A percentile compares a stretch with the other conserved stretches of the same genome.
Evolutionary conservation across 2,329 filamentous ascomycete species (phyloP).

Genomic region (Paraconiothyrium brasiliense): DNA sequence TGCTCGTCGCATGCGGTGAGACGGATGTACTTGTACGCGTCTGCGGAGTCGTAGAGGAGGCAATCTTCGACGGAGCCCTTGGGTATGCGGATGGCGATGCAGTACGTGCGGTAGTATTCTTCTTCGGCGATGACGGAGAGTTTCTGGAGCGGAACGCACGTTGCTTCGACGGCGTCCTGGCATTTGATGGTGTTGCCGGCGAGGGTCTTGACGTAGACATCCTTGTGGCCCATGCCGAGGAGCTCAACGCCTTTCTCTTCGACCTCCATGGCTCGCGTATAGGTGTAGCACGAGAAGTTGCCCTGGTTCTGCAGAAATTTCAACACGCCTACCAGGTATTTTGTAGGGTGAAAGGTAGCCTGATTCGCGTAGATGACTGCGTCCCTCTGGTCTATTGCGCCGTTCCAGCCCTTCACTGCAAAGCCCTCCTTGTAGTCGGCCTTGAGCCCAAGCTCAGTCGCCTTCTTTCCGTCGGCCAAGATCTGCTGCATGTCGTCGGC

Average conservation of each 20-base stretch:
- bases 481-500: slow-evolving; percentile 57
- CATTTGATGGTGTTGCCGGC: slow-evolving; percentile 59
- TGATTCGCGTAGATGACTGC: slow-evolving; percentile 60
- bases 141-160: slow-evolving; percentile 26
- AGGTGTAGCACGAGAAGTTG: slow-evolving; percentile 64
- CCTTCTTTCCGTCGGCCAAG: slow-evolving; percentile 57
- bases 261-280: slow-evolving; percentile 59
- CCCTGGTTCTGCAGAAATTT: slow-evolving; percentile 61
- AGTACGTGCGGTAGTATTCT: no score
- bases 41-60: no score
- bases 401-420: slow-evolving; percentile 63
- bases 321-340: slow-evolving; percentile 63
- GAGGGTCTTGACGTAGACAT: slow-evolving; percentile 58
- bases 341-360: slow-evolving; percentile 66
- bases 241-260: slow-evolving; percentile 60
- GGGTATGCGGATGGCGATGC: no score
- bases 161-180: slow-evolving; percentile 63
- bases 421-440: slow-evolving; percentile 56
- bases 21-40: no score
- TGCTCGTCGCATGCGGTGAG: no score
- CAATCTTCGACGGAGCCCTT: no score
- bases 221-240: slow-evolving; percentile 57
- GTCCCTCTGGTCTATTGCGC: slow-evolving; percentile 61
- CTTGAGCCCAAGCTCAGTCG: slow-evolving; percentile 56
- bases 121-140: no score